Evolutionary conservation across 1,284 basidiomycete species (phyloP).

Genomic region (Leccinum subrobustum): DNA sequence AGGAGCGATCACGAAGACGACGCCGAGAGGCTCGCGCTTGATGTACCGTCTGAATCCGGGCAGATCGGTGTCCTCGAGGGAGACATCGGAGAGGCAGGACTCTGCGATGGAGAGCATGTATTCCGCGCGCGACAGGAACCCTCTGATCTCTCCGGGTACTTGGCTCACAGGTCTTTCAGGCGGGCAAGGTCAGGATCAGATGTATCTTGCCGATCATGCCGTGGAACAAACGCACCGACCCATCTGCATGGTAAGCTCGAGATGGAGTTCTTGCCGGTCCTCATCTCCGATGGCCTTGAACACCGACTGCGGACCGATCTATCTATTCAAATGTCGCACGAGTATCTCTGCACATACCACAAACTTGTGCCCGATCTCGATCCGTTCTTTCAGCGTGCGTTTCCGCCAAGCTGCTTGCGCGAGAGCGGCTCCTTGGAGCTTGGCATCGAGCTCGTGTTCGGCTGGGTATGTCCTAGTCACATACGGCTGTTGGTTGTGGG

Average conservation of each 20-base stretch:
- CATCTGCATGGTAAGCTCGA: conserved; percentile 78
- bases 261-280: conserved; percentile 20
- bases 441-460: conserved; percentile 54
- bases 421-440: conserved; percentile 22
- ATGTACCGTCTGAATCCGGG: conserved; percentile 82
- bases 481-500: conserved; percentile 51
- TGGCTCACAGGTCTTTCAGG: conserved; percentile 71
- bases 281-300: conserved; percentile 47
- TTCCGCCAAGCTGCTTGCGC: no score
- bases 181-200: conserved; percentile 3
- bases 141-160: conserved; percentile 75
- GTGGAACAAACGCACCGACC: conserved; percentile 52
- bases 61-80: conserved; percentile 73
- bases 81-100: conserved; percentile 72
- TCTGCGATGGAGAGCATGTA: conserved; percentile 88
- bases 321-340: no score
- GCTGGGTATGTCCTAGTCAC: conserved; percentile 59
- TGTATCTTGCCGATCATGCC: background rate
- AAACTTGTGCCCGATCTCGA: no score
- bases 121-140: conserved; percentile 77
- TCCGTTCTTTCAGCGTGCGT: no score
- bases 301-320: no score
- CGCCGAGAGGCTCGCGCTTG: conserved; percentile 79
- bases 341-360: no score
- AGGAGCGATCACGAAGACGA: conserved; percentile 84